Conservation (phyloP, 1,284 basidiomycete genomes). For the Moesziomyces sp. region DNA sequence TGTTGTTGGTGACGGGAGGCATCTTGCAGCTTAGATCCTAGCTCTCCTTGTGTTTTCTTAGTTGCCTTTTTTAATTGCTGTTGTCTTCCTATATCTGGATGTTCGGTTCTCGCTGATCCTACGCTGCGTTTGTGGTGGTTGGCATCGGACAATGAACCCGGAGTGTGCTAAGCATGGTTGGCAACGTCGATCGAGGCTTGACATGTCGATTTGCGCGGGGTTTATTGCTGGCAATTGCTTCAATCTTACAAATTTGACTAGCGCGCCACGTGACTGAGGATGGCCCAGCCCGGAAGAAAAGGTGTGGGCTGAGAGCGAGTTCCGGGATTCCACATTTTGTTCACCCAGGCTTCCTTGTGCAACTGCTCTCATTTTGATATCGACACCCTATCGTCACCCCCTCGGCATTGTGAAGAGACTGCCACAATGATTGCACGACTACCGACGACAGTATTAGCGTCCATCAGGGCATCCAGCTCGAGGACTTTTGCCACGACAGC, state of each 20-base stretch:
- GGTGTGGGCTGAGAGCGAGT: not conserved
- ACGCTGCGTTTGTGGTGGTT: too few species aligned
- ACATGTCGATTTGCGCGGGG: too few species aligned
- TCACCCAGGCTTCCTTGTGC: not conserved
- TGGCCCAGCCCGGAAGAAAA: not conserved
- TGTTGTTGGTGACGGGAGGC: not conserved
- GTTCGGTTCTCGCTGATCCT: too few species aligned
- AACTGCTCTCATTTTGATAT: not conserved
- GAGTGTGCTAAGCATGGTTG: too few species aligned
- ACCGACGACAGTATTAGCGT: conserved; percentile 5
- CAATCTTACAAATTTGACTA: not conserved
- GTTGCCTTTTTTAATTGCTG: too few species aligned
- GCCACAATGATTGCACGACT: conserved; percentile 19
- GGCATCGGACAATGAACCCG: too few species aligned
- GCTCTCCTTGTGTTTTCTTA: not conserved
- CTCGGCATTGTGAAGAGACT: not conserved
- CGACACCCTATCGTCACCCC: not conserved
- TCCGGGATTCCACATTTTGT: not conserved
- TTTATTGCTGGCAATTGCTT: not conserved
- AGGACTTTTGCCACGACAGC: conserved; percentile 21
- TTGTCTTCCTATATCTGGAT: too few species aligned
- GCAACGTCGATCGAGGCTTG: not conserved
- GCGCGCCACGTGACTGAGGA: not conserved
- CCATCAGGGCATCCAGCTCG: conserved; percentile 14
- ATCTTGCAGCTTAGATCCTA: conserved; percentile 27